Percentiles rank a stretch among this genome's conserved stretches.
phyloP scores from a whole-genome alignment of 1,284 basidiomycete species.

The Malassezia caprae region DNA sequence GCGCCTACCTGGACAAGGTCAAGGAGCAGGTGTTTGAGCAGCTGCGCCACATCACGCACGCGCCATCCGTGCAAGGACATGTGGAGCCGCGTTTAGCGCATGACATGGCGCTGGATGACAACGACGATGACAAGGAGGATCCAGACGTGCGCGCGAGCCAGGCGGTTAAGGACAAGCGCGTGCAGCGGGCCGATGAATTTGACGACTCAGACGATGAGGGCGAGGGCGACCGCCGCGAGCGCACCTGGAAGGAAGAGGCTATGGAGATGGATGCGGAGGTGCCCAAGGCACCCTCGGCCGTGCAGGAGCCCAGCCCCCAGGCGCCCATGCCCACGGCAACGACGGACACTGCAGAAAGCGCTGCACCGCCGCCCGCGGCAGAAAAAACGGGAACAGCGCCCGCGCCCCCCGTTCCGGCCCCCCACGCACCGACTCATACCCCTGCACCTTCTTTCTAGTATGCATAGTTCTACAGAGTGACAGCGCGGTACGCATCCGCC shows the following conservation, averaged over 20 bases:
- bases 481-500: slow-evolving; percentile 34
- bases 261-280: slow-evolving; percentile 3
- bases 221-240: slow-evolving; percentile 24
- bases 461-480: slow-evolving; percentile 9
- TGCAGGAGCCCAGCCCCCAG: neutral
- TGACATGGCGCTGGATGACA: slow-evolving; percentile 25
- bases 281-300: too few species aligned
- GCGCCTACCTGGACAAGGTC: slow-evolving; percentile 82
- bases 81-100: slow-evolving; percentile 31
- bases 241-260: slow-evolving; percentile 3
- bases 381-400: neutral
- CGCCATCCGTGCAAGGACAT: slow-evolving; percentile 40
- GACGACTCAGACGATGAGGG: slow-evolving; percentile 33
- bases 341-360: neutral
- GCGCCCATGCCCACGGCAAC: neutral
- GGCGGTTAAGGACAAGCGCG: slow-evolving; percentile 21
- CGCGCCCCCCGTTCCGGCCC: neutral
- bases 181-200: slow-evolving; percentile 30
- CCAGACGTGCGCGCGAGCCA: slow-evolving; percentile 25
- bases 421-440: neutral
- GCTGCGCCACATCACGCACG: slow-evolving; percentile 35
- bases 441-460: neutral
- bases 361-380: neutral
- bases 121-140: slow-evolving; percentile 22
- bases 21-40: slow-evolving; percentile 78